Evolutionary conservation across 2,329 filamentous ascomycete genomes (phyloP).

Genomic region (Reticulascus tulasneorum): DNA sequence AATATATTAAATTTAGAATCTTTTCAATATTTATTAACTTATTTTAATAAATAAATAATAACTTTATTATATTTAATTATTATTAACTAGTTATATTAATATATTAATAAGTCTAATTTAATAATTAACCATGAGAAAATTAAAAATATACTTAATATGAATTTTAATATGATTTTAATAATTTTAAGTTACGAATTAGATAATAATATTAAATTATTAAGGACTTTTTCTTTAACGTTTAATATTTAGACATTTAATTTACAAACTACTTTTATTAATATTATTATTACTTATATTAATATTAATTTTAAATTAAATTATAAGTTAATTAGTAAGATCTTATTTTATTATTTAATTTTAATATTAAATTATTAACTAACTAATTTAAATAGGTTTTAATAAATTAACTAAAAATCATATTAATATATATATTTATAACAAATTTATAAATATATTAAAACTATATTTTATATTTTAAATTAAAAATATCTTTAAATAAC

Average conservation of each 20-base stretch:
- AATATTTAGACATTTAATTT: too few species aligned
- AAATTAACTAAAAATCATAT: neutral
- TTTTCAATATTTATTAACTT: neutral
- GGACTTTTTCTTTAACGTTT: neutral
- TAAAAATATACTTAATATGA: neutral
- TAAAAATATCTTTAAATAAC: conserved; percentile 1
- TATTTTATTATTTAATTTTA: neutral
- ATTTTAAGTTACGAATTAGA: too few species aligned
- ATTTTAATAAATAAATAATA: neutral
- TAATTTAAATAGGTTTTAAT: neutral
- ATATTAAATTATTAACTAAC: neutral
- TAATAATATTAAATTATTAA: neutral
- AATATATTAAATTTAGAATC: neutral
- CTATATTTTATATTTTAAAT: neutral
- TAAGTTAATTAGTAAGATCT: neutral
- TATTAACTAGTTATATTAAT: neutral
- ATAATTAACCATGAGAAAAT: too few species aligned
- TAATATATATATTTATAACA: neutral
- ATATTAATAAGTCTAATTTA: too few species aligned
- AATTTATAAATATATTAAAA: neutral
- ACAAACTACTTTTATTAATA: too few species aligned
- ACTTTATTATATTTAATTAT: neutral
- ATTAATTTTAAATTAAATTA: neutral
- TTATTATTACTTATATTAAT: neutral
- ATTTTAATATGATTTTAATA: neutral